phyloP scores from a whole-genome alignment of 2,329 filamentous ascomycete genomes.

The Blastomyces parvus region DNA sequence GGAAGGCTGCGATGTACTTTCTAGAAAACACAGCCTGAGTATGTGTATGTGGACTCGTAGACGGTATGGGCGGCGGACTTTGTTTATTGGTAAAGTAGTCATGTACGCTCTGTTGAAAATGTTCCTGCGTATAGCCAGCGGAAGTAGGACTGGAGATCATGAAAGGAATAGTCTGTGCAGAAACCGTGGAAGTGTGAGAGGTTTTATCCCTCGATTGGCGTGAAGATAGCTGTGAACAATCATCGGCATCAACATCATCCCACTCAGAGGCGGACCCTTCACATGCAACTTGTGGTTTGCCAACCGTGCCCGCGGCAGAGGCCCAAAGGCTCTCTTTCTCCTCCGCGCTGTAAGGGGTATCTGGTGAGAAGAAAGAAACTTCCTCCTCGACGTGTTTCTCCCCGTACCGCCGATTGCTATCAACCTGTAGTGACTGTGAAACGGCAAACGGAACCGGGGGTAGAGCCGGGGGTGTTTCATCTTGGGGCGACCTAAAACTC shows the following conservation, averaged over 20 bases:
- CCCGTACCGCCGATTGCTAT: constrained; percentile 16
- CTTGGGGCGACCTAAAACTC: constrained; percentile 13
- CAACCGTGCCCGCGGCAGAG: background rate
- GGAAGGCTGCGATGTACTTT: constrained; percentile 1
- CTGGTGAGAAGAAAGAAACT: constrained; percentile 25
- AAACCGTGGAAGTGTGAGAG: constrained; percentile 13
- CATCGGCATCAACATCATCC: constrained; percentile 8
- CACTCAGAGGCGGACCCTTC: constrained; percentile 6
- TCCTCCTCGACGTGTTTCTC: constrained; percentile 26
- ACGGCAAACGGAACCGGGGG: constrained; percentile 17
- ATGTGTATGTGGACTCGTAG: background rate
- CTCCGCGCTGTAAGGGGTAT: constrained; percentile 21
- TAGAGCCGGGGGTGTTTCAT: constrained; percentile 21
- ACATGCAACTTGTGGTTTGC: background rate
- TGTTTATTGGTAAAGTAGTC: background rate
- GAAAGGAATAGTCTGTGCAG: constrained; percentile 16
- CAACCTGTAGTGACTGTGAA: background rate
- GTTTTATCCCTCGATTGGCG: constrained; percentile 8
- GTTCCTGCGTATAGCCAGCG: constrained; percentile 19
- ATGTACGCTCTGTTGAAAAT: constrained; percentile 12
- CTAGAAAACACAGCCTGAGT: background rate
- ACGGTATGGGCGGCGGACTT: constrained; percentile 35
- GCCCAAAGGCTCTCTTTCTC: constrained; percentile 14
- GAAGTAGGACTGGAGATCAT: constrained; percentile 14
- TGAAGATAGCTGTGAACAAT: constrained; percentile 3